Base-by-base conservation (phyloP, 2,329 filamentous ascomycete species). In the Ceratocystis diversiconidia region DNA sequence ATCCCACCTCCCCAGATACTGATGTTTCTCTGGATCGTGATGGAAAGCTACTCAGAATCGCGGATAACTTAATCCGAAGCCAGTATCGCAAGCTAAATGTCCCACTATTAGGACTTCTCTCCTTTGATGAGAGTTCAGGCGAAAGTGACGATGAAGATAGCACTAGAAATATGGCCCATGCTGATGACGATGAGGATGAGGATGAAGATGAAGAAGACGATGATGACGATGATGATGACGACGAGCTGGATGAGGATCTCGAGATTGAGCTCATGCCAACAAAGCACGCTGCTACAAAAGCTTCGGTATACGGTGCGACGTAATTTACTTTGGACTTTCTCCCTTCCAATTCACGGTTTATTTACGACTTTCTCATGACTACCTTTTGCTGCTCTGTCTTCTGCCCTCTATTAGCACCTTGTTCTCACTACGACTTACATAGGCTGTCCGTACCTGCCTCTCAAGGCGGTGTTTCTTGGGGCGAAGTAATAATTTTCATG, bases 11-110 rank as follows among this genome's bases (percentile, higher is more conserved):
- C 65, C 73, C 78, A 69, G 77, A 78, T 68, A 72, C 71, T 43
- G 76, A 78, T 46, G 69, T 69, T 10, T 69, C 71, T 8, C 72
- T 73, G 17, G 77, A 79, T 70, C 76, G 76, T 69, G 78, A 80
- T 68, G 69, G 72, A 52, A 75, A 77, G 69, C 70, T 79, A 57
- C 78, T 77, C 63, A 72, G 74, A 59, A 75, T 78, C 68, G 77
- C 78, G 61, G 77, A 79, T 69, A 75, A 77, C 68, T 72, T 80
- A 67, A 79, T 80, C 72, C 77, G 75, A 71, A 79, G 76, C 69
- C 77, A 79, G 70, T 74, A 79, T 69, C 74, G 75, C 61, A 74
- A 76, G 70, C 74, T 78, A 44, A 76, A 79, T 66, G 75, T 79
- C 67, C 78, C 78, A 50, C 70, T 79, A 65, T 72, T 79, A 71